Conservation (phyloP, 202 grass and related monocot genomes). For the Tripidium arundinaceum region DNA sequence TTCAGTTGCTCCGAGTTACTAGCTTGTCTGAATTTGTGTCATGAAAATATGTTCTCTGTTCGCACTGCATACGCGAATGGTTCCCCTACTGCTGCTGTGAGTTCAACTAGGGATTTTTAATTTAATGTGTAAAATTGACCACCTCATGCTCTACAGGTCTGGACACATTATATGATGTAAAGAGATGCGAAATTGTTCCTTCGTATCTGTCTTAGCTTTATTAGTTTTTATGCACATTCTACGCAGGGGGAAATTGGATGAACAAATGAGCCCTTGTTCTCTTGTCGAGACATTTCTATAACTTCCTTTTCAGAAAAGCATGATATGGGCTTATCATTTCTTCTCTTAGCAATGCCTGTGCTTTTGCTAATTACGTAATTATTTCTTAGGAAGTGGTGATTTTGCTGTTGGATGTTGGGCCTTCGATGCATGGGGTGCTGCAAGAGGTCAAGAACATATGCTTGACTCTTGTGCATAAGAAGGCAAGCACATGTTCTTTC, state of each 20-base stretch:
- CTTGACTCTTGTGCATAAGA: constrained; percentile 76
- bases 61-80: not conserved
- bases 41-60: not conserved
- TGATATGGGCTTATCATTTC: not conserved
- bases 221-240: not conserved
- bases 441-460: constrained; percentile 63
- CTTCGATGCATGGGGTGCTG: constrained; percentile 78
- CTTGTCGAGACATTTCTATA: not conserved
- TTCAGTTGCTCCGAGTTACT: not conserved
- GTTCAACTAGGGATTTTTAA: not conserved
- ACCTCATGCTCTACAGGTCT: not conserved
- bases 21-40: not conserved
- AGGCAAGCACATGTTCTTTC: constrained; percentile 40
- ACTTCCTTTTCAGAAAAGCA: not conserved
- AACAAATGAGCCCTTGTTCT: not conserved
- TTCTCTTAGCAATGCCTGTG: not conserved
- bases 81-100: not conserved
- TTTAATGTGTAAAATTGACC: not conserved
- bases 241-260: not conserved
- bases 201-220: not conserved
- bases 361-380: not conserved
- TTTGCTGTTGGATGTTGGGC: constrained; percentile 83
- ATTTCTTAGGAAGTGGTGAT: constrained; percentile 62
- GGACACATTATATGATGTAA: not conserved
- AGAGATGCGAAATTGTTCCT: not conserved